Conservation (phyloP, 2,329 filamentous ascomycete genomes). For the Lecanoromycetidae sp. region DNA sequence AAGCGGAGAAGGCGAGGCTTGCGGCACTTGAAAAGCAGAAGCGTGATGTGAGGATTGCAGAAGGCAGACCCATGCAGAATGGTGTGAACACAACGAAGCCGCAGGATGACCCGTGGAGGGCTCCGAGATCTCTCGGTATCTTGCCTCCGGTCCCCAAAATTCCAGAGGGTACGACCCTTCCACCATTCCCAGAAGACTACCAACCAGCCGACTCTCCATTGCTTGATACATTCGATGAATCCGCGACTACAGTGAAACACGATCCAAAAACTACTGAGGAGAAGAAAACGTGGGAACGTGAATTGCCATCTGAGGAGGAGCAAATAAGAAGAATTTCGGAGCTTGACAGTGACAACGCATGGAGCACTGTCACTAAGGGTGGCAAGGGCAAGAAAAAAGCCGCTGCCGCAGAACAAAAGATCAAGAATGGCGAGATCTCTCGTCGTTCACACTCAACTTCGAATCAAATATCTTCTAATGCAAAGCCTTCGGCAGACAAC, state of each 20-base stretch:
- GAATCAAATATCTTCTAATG: too few relatives aligned
- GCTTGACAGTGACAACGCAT: conserved; percentile 39
- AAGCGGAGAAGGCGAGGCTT: conserved; percentile 68
- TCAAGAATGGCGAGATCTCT: neutral
- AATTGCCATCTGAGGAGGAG: conserved; percentile 48
- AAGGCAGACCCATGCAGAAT: conserved; percentile 73
- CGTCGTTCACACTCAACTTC: too few relatives aligned
- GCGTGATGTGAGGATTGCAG: conserved; percentile 65
- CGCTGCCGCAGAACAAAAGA: conserved; percentile 20
- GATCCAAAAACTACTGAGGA: neutral
- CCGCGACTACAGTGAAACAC: conserved; percentile 20
- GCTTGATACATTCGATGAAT: conserved; percentile 40
- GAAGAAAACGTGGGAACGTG: conserved; percentile 29
- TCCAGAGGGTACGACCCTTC: too few relatives aligned
- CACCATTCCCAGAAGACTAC: too few relatives aligned
- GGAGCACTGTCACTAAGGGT: conserved; percentile 47
- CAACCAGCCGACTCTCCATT: conserved; percentile 24
- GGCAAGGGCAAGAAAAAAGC: conserved; percentile 45
- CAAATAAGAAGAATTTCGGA: conserved; percentile 43
- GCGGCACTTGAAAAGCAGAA: conserved; percentile 69
- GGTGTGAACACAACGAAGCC: conserved; percentile 44
- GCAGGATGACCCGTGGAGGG: too few relatives aligned
- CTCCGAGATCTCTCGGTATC: too few relatives aligned
- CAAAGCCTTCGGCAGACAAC: neutral
- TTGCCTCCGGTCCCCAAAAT: too few relatives aligned